Conservation (phyloP, 1,284 basidiomycete genomes). For the Ceratobasidium sp. region DNA sequence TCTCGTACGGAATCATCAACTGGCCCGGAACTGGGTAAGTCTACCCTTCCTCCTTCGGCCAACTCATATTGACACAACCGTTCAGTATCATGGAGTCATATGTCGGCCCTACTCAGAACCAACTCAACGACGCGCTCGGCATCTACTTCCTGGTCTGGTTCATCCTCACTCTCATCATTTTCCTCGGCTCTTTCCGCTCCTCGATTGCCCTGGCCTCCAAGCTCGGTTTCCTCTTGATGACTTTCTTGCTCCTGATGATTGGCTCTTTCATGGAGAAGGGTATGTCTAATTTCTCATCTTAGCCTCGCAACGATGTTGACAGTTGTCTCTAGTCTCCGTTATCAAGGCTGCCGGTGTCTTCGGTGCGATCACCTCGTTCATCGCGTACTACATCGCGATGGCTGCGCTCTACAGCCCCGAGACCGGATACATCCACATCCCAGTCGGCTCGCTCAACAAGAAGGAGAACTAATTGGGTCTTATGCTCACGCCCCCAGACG, state of each 20-base stretch:
- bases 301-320: not conserved
- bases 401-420: slow-evolving; percentile 38
- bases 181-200: slow-evolving; percentile 74
- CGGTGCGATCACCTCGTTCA: slow-evolving; percentile 62
- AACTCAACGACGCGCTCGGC: slow-evolving; percentile 71
- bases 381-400: slow-evolving; percentile 20
- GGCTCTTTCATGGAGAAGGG: slow-evolving; percentile 53
- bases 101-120: slow-evolving; percentile 49
- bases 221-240: slow-evolving; percentile 78
- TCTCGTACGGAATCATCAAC: slow-evolving; percentile 51
- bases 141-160: slow-evolving; percentile 70
- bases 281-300: not conserved
- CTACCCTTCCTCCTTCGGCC: no score
- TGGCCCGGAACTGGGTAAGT: slow-evolving; percentile 47
- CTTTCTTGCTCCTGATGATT: slow-evolving; percentile 71
- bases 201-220: slow-evolving; percentile 75
- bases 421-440: slow-evolving; percentile 26
- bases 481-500: no score
- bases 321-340: slow-evolving; percentile 42
- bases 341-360: slow-evolving; percentile 79
- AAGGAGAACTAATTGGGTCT: no score
- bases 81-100: slow-evolving; percentile 46
- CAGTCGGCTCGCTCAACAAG: no score
- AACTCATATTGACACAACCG: not conserved
- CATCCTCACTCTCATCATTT: slow-evolving; percentile 73